phyloP scores from a whole-genome alignment of 345 rosid genomes.

The Arabidopsis suecica region DNA sequence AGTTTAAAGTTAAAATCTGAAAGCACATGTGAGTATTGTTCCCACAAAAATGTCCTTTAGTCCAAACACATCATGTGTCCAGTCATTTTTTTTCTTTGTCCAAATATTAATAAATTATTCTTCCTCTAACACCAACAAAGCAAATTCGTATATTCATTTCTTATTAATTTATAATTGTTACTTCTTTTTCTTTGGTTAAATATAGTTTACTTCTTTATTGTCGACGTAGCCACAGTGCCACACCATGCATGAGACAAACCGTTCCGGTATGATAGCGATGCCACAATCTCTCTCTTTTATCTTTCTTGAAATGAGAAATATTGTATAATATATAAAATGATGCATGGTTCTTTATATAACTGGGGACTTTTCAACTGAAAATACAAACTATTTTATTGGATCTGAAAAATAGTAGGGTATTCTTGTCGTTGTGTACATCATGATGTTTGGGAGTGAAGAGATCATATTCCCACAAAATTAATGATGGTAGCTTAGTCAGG shows the following conservation, averaged over 20 bases:
- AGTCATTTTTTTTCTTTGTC: background rate
- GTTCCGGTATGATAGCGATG: background rate
- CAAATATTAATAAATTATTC: background rate
- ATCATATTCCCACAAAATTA: too few species aligned
- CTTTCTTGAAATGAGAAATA: background rate
- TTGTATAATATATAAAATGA: background rate
- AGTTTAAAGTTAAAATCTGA: conserved; percentile 18
- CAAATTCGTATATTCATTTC: background rate
- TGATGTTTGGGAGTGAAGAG: background rate
- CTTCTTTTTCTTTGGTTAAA: conserved; percentile 8
- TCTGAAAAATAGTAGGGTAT: background rate
- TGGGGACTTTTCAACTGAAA: background rate
- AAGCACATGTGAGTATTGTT: conserved; percentile 41
- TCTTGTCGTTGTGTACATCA: background rate
- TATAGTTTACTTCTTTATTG: background rate
- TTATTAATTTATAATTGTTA: background rate
- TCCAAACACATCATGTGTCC: conserved; percentile 42
- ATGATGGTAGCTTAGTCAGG: too few species aligned
- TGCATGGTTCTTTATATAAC: background rate
- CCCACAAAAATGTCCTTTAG: conserved; percentile 40
- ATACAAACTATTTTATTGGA: background rate
- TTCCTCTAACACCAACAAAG: conserved; percentile 19
- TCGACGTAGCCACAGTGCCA: background rate
- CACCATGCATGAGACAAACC: conserved; percentile 29
- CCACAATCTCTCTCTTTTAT: conserved; percentile 9